These are phyloP conservation scores for Collariella sp. DNA, from an alignment of 495 filamentous ascomycete genomes.

Conservation along the genomic window DNA sequence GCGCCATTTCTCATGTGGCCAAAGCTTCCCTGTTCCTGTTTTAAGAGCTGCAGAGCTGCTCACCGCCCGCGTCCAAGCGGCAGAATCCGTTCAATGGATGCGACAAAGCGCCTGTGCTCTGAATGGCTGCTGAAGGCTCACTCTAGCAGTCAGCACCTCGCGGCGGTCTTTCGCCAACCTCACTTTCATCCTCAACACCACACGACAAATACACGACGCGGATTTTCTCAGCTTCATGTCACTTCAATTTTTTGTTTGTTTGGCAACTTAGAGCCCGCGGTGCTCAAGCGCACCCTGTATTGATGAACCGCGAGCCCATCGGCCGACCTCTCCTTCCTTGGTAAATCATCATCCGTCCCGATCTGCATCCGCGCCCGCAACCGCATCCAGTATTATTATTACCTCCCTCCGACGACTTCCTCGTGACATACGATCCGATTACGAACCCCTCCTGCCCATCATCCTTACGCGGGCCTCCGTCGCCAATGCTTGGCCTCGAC, in stretches of 20 bases:
- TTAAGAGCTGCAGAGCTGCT: background rate
- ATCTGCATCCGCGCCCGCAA: background rate
- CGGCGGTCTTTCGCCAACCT: background rate
- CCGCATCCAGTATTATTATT: background rate
- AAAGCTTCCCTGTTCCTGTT: background rate
- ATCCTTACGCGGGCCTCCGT: background rate
- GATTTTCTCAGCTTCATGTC: background rate
- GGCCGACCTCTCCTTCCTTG: background rate
- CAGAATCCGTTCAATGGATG: constrained; percentile 10
- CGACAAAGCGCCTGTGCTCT: constrained; percentile 12
- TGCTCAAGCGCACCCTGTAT: background rate
- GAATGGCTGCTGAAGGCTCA: background rate
- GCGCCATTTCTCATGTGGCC: background rate
- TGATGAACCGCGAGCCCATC: background rate
- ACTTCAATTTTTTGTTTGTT: background rate
- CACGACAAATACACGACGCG: background rate
- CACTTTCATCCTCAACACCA: background rate
- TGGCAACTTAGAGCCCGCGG: background rate
- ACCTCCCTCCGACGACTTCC: background rate
- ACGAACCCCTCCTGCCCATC: constrained; percentile 2
- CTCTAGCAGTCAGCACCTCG: background rate
- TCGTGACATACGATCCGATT: background rate
- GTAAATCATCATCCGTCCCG: background rate
- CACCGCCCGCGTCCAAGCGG: constrained; percentile 11
- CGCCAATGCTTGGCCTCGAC: constrained; percentile 18